Evolutionary conservation across 2,329 filamentous ascomycete species (phyloP), one percentile per base, ranked within the genome.

Genomic region (Nannizziopsis arthrosporioides): DNA sequence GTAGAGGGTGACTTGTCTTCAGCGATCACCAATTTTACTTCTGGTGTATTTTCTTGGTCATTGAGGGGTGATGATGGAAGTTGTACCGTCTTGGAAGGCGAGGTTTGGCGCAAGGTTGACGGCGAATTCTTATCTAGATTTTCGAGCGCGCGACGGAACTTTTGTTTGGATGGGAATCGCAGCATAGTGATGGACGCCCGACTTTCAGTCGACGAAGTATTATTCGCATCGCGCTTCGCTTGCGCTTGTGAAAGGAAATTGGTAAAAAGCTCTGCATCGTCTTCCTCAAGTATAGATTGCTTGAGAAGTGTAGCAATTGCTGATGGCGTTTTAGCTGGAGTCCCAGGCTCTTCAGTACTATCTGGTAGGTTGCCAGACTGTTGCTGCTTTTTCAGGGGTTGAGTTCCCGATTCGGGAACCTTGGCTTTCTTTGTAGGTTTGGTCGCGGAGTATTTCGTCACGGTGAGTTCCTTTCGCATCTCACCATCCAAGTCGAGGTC

Each of bases 231-330:
- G 27, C 66, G 62, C 50, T 68, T 68, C 14, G 65, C 65, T 52
- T 64, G 60, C 9, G 66, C 66, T 45, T 62, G 64, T n/a, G 62
- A 65, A 19, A 69, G 50, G 52, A 69, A 68, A 44, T 64, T 59
- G 45, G 61, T 65, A 41, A 69, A 56, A n/a, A 69, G 49, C 35
- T 59, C 63, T 7, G 63, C 61, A 55, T 69, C 65, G 10, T 68
- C 64, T 38, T 62, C 63, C 45, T 63, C 64, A 9, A 68, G 54
- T 19, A 62, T 62, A 53, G 64, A 45, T 32, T 54, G 63, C 41
- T 59, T 59, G 32, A 67, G 54, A 38, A 65, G 62, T 30, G 66
- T 64, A 48, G 64, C 60, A 4, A 66, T 62, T 22, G 65, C 7
- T 48, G 15, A 56, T 60, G 38, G 60, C 56, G 42, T 63, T 57